Conservation (phyloP, 2,329 filamentous ascomycete species). For the Neofusicoccum sp. region DNA sequence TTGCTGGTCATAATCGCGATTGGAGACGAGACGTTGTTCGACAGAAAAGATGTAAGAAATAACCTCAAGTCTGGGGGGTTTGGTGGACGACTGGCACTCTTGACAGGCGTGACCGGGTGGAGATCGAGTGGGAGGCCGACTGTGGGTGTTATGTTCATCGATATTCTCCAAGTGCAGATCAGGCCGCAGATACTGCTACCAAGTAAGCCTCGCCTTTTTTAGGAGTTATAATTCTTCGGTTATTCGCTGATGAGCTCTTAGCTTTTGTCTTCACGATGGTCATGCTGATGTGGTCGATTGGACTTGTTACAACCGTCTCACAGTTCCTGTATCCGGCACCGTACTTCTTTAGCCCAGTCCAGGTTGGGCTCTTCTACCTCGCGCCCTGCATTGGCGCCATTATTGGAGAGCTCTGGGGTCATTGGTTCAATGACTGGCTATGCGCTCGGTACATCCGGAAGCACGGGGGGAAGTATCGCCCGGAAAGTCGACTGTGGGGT, state of each 20-base stretch:
- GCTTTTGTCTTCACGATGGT: conserved; percentile 25
- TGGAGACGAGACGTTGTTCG: conserved; percentile 39
- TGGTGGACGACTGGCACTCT: not conserved
- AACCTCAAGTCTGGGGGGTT: conserved; percentile 3
- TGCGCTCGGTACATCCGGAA: conserved; percentile 34
- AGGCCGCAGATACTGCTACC: not conserved
- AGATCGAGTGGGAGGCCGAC: not conserved
- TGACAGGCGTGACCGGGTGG: not conserved
- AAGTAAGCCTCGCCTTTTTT: not conserved
- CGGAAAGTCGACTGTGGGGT: conserved; percentile 37
- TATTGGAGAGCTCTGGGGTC: conserved; percentile 36
- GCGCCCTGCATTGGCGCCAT: conserved; percentile 38
- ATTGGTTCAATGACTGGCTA: conserved; percentile 42
- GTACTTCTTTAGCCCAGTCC: conserved; percentile 15
- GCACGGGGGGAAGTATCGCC: conserved; percentile 26
- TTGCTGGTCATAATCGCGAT: conserved; percentile 32
- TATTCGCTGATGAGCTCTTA: not conserved
- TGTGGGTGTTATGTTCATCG: not conserved
- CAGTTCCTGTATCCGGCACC: conserved; percentile 29
- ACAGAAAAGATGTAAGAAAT: conserved; percentile 24
- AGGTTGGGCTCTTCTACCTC: conserved; percentile 35
- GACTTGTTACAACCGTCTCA: conserved; percentile 29
- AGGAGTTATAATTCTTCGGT: too few species aligned
- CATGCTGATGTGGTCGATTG: conserved; percentile 32
- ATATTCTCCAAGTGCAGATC: not conserved